phyloP scores from a whole-genome alignment of 2,329 filamentous ascomycete species.

The Neurospora sp. region DNA sequence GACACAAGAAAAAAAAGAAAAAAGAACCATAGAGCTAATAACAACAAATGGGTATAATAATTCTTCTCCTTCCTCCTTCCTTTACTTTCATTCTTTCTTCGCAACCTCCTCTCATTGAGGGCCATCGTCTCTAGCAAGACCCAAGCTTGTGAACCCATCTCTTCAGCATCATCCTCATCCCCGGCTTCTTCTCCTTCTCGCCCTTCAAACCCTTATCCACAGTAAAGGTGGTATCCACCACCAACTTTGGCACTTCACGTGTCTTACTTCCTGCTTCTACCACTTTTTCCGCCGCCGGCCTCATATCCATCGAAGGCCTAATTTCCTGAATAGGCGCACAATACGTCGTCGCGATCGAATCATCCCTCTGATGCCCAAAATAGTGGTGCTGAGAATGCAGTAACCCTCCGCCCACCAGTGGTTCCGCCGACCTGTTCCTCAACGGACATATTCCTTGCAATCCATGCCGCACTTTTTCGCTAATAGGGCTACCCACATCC shows the following conservation, averaged over 20 bases:
- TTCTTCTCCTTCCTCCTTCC: not conserved
- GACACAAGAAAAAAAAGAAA: not conserved
- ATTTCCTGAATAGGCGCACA: not conserved
- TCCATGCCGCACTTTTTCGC: not conserved
- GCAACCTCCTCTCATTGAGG: not conserved
- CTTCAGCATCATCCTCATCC: slow-evolving; percentile 1
- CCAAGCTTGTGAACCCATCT: slow-evolving; percentile 3
- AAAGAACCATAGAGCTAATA: not conserved
- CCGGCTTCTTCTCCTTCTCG: slow-evolving; percentile 1
- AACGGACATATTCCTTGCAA: not conserved
- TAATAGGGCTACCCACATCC: not conserved
- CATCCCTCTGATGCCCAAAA: not conserved
- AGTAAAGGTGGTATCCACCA: not conserved
- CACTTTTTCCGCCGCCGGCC: not conserved
- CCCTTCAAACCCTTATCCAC: not conserved
- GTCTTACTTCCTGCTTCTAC: not conserved
- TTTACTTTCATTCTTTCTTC: not conserved
- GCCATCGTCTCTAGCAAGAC: not conserved
- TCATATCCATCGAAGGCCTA: not conserved
- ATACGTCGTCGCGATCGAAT: not conserved
- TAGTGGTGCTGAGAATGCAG: not conserved
- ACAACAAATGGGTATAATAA: not conserved
- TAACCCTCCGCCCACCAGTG: not conserved
- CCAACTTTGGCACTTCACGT: not conserved
- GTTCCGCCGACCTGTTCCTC: not conserved